Base-by-base conservation (phyloP, 352 stramenopile genomes). In the Phytopythium vexans region DNA sequence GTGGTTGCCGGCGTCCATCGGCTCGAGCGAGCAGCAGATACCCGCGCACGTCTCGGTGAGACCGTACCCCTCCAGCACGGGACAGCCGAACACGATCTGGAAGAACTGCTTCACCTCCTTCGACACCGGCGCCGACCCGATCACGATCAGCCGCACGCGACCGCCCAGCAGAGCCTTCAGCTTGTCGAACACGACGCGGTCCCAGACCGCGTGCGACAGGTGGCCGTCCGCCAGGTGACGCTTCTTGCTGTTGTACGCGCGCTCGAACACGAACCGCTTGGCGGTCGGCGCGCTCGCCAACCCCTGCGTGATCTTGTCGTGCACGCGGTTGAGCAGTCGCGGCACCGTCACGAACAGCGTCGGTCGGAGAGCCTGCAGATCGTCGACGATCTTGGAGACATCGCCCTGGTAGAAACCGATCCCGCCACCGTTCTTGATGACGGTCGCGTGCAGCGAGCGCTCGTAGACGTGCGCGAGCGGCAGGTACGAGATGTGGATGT, bases 171-270 rank as follows among this genome's bases (percentile, higher is more conserved):
- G 80, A 35, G 70, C 78, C 63, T 97, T 95, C 41, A 98, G 80
- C 64, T 98, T 98, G 61, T 86, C 86, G 56, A 99, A 99, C 44
- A 99, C 77, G 32, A 99, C 64, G 41, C 75, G 69, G 77, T 99
- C 96, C 82, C 95, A 99, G 36, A 99, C 68, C 40, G 59, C 54
- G 60, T 93, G 71, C 12, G 57, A 70, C n/a, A 74, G 64, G 51
- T 62, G 53, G 21, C 63, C 70, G 9, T 59, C 38, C 6, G 56
- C 42, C 7, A 96, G 64, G 27, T 76, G 75, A 8, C 21, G 49
- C 50, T 78, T 82, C 66, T 98, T 98, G 42, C 83, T 67, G 6
- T 59, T 62, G 12, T 96, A 68, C 16, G 85, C 92, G 41, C 70
- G 75, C 41, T 97, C 61, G 57, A 98, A 98, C 16, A 98, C 60